Conservation (phyloP, 768 basidiomycete species). For the Clathrus columnatus region DNA sequence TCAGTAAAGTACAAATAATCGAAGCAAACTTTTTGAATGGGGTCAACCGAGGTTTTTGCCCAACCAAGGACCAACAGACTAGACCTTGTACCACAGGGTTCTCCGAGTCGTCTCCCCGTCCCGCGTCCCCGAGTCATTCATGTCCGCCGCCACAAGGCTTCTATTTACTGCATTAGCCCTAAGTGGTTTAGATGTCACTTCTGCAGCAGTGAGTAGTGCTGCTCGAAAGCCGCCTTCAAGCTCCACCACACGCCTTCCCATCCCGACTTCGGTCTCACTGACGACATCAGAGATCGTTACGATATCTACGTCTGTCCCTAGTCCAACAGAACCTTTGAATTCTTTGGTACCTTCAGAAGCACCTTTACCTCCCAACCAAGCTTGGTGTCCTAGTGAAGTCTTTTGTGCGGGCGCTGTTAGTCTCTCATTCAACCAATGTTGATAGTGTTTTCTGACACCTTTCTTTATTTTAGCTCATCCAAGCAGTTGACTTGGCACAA, state of each 20-base stretch:
- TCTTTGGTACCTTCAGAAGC: constrained; percentile 56
- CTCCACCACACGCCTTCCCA: no score
- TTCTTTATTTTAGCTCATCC: constrained; percentile 47
- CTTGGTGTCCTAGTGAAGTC: constrained; percentile 70
- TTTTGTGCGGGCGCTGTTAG: constrained; percentile 74
- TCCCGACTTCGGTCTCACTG: not conserved
- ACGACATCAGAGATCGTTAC: constrained; percentile 25
- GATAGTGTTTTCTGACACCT: no score
- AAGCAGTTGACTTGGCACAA: constrained; percentile 75
- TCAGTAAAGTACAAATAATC: not conserved
- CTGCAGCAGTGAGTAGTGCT: not conserved
- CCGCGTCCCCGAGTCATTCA: not conserved
- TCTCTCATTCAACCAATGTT: constrained; percentile 10
- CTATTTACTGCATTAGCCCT: not conserved
- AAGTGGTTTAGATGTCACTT: not conserved
- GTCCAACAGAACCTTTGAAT: constrained; percentile 46
- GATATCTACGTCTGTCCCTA: constrained; percentile 54
- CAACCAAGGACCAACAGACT: not conserved
- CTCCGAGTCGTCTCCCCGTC: not conserved
- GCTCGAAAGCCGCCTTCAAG: not conserved
- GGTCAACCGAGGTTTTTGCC: not conserved
- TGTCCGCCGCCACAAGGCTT: not conserved
- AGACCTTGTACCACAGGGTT: not conserved
- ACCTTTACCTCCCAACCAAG: constrained; percentile 55
- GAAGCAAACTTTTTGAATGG: not conserved